Evolutionary conservation across 1,139 yeast genomes (phyloP), one percentile per base, ranked within the genome.

Genomic region (Suzukiozyma palmioleophila): DNA sequence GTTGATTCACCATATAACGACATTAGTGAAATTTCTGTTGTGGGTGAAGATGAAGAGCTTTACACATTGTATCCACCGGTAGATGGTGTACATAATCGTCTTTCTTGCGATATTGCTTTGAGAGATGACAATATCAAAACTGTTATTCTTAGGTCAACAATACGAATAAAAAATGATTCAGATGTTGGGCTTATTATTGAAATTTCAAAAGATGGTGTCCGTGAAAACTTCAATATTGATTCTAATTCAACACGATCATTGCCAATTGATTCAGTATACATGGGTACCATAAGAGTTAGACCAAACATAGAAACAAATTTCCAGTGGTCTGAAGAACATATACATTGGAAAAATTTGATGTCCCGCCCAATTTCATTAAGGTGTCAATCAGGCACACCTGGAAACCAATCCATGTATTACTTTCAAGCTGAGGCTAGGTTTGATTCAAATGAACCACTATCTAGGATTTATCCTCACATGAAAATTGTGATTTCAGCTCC

Each of bases 381-480:
- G 22, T 90, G 97, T 55, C 64, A 69, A 0, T 68, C 83, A 0
- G 50, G 58, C 0, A 57, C 57, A 2, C 42, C 52, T 1, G 54
- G 56, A 3, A 77, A 72, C 37, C 57, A 58, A 36, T 72, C 77
- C 5, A 64, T 68, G 2, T 85, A 77, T 54, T 83, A 77, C 49
- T 84, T 86, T 60, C 94, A 85, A 52, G 84, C 84, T 0, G 85
- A 81, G 50, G 89, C 94, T 0, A 64, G 69, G 16, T 82, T 64
- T 55, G 80, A 84, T 50, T 57, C 62, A 25, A 68, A 73, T 13
- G 92, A 85, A 46, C 92, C 89, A 0, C 66, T 89, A 32, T 76
- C 87, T 0, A 72, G 73, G 45, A 75, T 85, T 0, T 94, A 88
- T 51, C 98, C 98, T 0, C 95, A 87, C 52, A 75, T 92, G 87